Base-by-base conservation (phyloP, 1,284 basidiomycete genomes). In the Bondarzewia mesenterica region DNA sequence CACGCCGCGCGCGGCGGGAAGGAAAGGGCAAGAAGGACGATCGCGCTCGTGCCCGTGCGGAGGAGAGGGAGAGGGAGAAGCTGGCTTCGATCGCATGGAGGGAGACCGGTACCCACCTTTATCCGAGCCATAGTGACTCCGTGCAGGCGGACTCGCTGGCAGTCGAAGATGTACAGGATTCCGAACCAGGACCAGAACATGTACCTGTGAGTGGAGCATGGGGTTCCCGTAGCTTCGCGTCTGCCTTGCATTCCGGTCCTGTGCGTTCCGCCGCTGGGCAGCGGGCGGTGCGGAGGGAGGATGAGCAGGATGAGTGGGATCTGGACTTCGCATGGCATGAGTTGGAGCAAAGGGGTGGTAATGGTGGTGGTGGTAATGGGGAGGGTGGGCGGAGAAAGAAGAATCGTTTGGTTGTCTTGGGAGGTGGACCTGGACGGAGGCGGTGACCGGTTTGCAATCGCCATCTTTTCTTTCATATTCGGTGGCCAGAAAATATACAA, bases 1-100 rank as follows among this genome's bases (percentile, higher is more conserved):
- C 80, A 61, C 80, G 93, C n/a, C 73, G 81, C 1, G 63, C 75
- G n/a, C 77, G 84, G 54, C 74, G 91, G 49, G 80, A 81, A 60
- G 90, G 93, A 63, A 86, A 86, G 63, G 80, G 73, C 36, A 74
- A 75, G 61, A 87, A 84, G 60, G 93, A 96, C 60, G 91, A 95
- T 59, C 75, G 82, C 38, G 92, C 91, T 1, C 82, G 82, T 46
- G 70, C 70, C 0, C 72, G 79, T 15, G 89, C 86, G n/a, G 92
- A 95, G 63, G 87, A 89, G 63, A 74, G 73, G 50, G 86, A 88
- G 64, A 73, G 72, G 58, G 66, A 76, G 55, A 72, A 70, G 50
- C 52, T 69, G 44, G 57, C 57, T 39, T 52, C 58, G 38, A 53
- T 58, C 52, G 49, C 48, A 45, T 57, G 44, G 37, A 53, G 45